Percentiles rank a stretch among this genome's conserved stretches.
Conservation (phyloP, 2,329 filamentous ascomycete species). For the Diaporthe caulivora region DNA sequence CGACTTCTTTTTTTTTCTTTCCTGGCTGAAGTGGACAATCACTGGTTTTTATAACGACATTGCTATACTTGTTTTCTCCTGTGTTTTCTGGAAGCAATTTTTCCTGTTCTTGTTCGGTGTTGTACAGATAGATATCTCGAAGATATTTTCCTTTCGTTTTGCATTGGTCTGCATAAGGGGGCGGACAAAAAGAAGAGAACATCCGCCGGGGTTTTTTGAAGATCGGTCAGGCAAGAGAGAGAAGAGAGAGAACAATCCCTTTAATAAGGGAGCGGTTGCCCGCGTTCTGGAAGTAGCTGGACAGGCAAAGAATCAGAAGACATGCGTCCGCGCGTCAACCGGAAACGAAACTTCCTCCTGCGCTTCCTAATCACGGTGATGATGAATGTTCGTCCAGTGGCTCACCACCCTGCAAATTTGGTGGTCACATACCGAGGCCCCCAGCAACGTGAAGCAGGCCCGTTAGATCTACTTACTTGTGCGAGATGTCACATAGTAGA, state of each 20-base stretch:
- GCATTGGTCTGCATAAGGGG: slow-evolving; percentile 14
- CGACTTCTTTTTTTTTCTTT: not conserved
- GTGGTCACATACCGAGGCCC: too few species aligned
- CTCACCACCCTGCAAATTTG: not conserved
- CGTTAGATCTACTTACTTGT: not conserved
- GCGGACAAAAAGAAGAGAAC: not conserved
- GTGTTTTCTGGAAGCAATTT: not conserved
- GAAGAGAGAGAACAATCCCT: not conserved
- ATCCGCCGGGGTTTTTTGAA: not conserved
- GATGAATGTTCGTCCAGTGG: not conserved
- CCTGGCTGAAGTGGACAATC: slow-evolving; percentile 24
- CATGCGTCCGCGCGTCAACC: not conserved
- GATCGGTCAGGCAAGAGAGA: not conserved
- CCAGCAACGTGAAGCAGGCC: too few species aligned
- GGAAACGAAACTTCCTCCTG: not conserved
- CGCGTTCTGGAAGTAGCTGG: slow-evolving; percentile 15
- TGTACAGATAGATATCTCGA: slow-evolving; percentile 28
- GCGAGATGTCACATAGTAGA: not conserved
- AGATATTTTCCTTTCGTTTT: slow-evolving; percentile 16
- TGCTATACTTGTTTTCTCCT: slow-evolving; percentile 7
- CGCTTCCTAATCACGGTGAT: not conserved
- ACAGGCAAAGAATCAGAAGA: slow-evolving; percentile 18
- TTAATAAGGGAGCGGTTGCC: slow-evolving; percentile 1
- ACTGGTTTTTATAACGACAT: slow-evolving; percentile 22
- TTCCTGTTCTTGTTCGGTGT: not conserved